Conservation (phyloP, 2,329 filamentous ascomycete genomes). For the Talaromyces sp. region DNA sequence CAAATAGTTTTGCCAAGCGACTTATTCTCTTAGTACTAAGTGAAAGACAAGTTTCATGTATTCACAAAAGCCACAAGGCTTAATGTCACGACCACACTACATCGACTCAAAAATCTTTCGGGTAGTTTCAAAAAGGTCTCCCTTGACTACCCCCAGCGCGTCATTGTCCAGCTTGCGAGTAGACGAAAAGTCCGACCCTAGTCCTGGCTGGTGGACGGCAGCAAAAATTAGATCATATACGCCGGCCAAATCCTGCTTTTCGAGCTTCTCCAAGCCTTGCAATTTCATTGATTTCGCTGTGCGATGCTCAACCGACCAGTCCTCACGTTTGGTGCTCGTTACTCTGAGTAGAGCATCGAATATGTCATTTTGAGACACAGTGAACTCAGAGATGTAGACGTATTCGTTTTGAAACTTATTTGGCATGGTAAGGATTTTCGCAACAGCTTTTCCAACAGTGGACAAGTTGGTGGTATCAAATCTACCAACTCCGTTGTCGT, state of each 20-base stretch:
- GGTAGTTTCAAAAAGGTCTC: neutral
- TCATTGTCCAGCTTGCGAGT: constrained; percentile 3
- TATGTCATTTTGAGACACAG: constrained; percentile 5
- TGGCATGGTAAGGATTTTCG: neutral
- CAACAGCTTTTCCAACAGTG: neutral
- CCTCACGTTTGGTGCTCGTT: neutral
- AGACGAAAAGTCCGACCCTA: constrained; percentile 3
- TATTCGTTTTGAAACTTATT: constrained; percentile 3
- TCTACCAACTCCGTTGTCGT: constrained; percentile 4
- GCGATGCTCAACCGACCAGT: constrained; percentile 5
- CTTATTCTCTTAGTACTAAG: too few species aligned
- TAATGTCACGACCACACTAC: neutral
- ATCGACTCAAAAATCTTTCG: neutral
- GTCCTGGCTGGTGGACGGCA: neutral
- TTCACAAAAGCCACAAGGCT: neutral
- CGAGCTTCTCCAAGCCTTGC: constrained; percentile 2
- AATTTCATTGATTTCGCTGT: neutral
- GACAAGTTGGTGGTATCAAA: constrained; percentile 4
- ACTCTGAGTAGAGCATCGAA: constrained; percentile 5
- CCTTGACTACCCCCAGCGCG: neutral
- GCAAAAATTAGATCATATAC: constrained; percentile 8
- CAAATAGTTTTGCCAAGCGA: too few species aligned
- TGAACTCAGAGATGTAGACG: constrained; percentile 2
- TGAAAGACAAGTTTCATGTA: neutral
- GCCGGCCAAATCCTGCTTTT: neutral